A percentile compares a stretch with the other conserved stretches of the same genome.
Conservation (phyloP, 2,329 filamentous ascomycete species). For the Penicillium decumbens region DNA sequence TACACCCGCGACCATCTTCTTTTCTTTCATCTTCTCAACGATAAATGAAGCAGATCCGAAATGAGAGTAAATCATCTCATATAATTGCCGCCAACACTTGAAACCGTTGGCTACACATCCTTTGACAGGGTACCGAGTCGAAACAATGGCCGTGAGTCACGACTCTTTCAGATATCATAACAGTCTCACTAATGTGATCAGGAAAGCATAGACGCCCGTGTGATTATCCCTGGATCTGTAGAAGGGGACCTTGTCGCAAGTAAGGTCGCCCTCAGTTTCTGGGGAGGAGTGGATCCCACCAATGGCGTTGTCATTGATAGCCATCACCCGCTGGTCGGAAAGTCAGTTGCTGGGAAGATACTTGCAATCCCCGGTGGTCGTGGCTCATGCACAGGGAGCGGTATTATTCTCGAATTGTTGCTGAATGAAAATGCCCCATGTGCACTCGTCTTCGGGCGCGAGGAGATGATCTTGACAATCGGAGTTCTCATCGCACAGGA, state of each 20-base stretch:
- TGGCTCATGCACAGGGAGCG: conserved; percentile 47
- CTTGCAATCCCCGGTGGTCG: conserved; percentile 46
- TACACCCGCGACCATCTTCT: no score
- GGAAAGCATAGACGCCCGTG: background rate
- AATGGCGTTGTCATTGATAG: conserved; percentile 45
- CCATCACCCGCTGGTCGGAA: conserved; percentile 41
- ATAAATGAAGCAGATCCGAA: no score
- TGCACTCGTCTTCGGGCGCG: conserved; percentile 42
- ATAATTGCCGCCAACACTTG: background rate
- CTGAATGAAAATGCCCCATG: conserved; percentile 38
- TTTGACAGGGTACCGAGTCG: background rate
- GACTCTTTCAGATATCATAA: background rate
- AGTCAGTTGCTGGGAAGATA: conserved; percentile 30
- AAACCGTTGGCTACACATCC: background rate
- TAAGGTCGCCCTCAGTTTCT: conserved; percentile 42
- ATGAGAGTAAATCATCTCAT: no score
- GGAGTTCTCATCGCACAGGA: conserved; percentile 44
- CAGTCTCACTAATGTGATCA: background rate
- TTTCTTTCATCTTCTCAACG: no score
- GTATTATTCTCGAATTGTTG: conserved; percentile 45
- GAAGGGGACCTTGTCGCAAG: conserved; percentile 29
- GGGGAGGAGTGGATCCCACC: conserved; percentile 42
- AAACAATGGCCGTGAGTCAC: background rate
- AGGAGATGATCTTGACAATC: conserved; percentile 45
- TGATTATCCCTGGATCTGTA: background rate